Percentiles rank a stretch among this genome's conserved stretches.
Conservation (phyloP, 2,329 filamentous ascomycete species). For the Cladosporium halotolerans region DNA sequence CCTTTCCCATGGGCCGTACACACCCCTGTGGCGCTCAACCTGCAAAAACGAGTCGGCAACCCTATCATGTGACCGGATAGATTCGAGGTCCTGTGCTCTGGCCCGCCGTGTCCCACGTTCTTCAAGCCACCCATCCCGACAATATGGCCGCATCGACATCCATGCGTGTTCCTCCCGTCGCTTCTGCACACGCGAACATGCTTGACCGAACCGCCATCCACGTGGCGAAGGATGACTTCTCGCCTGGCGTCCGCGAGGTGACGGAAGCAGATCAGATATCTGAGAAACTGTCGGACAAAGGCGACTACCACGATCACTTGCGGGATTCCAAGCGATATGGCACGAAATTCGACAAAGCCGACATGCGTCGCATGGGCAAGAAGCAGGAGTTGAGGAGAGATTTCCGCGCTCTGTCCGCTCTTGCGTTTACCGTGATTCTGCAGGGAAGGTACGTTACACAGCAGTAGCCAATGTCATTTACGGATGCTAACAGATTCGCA, state of each 20-base stretch:
- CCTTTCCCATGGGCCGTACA: background rate
- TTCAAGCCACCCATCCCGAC: background rate
- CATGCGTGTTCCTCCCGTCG: background rate
- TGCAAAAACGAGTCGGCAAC: too few relatives aligned
- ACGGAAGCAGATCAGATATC: constrained; percentile 15
- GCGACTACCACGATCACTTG: constrained; percentile 19
- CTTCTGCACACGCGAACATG: background rate
- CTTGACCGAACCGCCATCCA: background rate
- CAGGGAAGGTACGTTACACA: constrained; percentile 12
- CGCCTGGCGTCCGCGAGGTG: constrained; percentile 7
- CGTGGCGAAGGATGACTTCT: constrained; percentile 1
- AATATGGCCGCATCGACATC: background rate
- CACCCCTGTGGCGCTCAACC: constrained; percentile 2
- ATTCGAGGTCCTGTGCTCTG: too few relatives aligned
- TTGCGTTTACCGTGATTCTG: constrained; percentile 22
- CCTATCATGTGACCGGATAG: too few relatives aligned
- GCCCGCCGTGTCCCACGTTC: background rate
- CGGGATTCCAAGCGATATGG: constrained; percentile 13
- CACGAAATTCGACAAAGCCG: constrained; percentile 29
- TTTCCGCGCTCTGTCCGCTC: constrained; percentile 39
- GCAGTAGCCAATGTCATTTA: too few relatives aligned
- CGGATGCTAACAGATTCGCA: constrained; percentile 7
- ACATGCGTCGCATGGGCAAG: constrained; percentile 46
- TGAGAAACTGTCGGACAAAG: constrained; percentile 15
- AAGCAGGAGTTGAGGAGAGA: constrained; percentile 44